phyloP scores from a whole-genome alignment of 2,329 filamentous ascomycete species.

The Paracamarosporium sp. region DNA sequence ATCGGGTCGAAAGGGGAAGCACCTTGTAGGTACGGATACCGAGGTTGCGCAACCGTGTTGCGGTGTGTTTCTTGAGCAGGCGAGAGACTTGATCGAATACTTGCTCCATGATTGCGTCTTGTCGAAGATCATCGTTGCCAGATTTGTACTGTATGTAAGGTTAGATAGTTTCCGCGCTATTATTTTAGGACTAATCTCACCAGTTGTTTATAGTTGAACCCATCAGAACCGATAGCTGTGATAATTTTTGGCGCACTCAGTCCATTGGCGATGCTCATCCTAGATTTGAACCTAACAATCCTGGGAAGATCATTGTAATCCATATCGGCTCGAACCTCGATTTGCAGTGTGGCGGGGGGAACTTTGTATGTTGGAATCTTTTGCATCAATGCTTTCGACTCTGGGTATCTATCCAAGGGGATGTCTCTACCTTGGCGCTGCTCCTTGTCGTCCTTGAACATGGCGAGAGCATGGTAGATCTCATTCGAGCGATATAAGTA shows the following conservation, averaged over 20 bases:
- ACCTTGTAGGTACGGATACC: constrained; percentile 98
- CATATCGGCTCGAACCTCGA: constrained; percentile 74
- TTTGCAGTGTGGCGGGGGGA: constrained; percentile 87
- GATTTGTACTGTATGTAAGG: constrained; percentile 76
- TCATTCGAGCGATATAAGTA: constrained; percentile 77
- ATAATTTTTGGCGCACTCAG: constrained; percentile 95
- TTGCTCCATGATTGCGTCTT: constrained; percentile 99
- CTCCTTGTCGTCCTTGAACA: constrained; percentile 67
- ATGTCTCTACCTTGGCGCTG: constrained; percentile 73
- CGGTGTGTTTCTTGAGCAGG: constrained; percentile 82
- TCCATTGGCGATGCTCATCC: constrained; percentile 85
- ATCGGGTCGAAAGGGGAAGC: constrained; percentile 80
- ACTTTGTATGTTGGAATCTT: constrained; percentile 71
- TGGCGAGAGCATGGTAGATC: constrained; percentile 67
- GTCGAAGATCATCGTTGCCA: constrained; percentile 92
- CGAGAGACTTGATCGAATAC: constrained; percentile 96
- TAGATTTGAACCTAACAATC: constrained; percentile 74
- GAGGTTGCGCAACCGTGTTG: constrained; percentile 85
- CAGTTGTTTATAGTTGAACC: constrained; percentile 82
- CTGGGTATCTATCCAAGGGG: constrained; percentile 66
- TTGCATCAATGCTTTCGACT: constrained; percentile 68
- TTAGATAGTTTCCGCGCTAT: background rate
- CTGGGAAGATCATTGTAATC: constrained; percentile 79
- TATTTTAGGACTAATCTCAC: constrained; percentile 54
- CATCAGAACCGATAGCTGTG: constrained; percentile 79